Conservation (phyloP, 1,139 yeast species). For the Kurtzmaniella natalensis region DNA sequence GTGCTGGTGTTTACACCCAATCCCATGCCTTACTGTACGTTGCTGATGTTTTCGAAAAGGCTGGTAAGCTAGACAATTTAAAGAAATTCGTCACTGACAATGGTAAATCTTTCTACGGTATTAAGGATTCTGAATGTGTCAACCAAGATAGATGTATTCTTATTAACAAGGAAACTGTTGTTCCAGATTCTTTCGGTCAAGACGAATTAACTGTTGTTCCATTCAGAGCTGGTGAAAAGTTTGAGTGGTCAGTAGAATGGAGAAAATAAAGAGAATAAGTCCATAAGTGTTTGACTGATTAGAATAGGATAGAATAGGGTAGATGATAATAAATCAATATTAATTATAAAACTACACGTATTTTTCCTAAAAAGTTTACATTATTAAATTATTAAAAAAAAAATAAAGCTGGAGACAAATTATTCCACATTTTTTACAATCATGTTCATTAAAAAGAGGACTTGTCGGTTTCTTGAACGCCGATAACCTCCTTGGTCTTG, state of each 20-base stretch:
- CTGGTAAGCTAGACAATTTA: conserved; percentile 58
- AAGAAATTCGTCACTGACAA: conserved; percentile 70
- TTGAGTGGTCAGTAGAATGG: conserved; percentile 82
- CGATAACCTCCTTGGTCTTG: background rate
- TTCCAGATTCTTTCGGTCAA: conserved; percentile 57
- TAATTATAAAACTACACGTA: no score
- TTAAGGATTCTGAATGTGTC: conserved; percentile 38
- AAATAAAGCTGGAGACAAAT: no score
- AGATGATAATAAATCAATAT: no score
- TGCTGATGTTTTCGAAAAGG: conserved; percentile 78
- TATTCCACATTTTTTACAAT: no score
- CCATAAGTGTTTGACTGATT: no score
- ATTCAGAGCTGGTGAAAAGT: conserved; percentile 77
- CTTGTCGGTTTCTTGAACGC: conserved; percentile 2
- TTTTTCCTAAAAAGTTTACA: no score
- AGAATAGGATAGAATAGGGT: no score
- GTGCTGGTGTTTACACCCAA: conserved; percentile 97
- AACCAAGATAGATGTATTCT: conserved; percentile 48
- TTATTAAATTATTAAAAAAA: no score
- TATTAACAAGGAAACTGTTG: conserved; percentile 44
- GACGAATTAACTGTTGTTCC: conserved; percentile 67
- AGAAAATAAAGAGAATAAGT: conserved; percentile 15
- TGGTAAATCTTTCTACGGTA: conserved; percentile 68
- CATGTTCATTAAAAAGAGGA: background rate
- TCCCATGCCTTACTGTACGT: conserved; percentile 76